A percentile compares a stretch with the other conserved stretches of the same genome.
phyloP scores from a whole-genome alignment of 805 yeast species.

The Hanseniaspora nectarophila region DNA sequence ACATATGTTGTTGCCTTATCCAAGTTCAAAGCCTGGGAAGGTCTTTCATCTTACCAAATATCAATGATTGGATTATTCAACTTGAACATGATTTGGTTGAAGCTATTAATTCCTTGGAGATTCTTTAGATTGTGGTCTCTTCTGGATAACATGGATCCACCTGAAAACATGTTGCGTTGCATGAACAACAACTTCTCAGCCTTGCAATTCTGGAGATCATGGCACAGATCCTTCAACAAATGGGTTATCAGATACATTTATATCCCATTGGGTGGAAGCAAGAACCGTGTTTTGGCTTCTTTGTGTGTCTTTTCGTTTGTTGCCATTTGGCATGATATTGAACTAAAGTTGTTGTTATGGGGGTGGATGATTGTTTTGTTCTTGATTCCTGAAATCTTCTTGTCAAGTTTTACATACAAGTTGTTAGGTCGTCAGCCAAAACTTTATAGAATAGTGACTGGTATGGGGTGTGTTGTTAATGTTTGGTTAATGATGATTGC shows the following conservation, averaged over 20 bases:
- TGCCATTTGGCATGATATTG: slow-evolving; percentile 97
- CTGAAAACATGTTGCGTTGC: slow-evolving; percentile 95
- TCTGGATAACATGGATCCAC: slow-evolving; percentile 87
- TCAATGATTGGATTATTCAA: slow-evolving; percentile 91
- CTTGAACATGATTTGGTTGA: slow-evolving; percentile 84
- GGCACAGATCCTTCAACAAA: slow-evolving; percentile 90
- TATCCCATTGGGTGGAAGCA: slow-evolving; percentile 80
- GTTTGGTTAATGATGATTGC: slow-evolving; percentile 99
- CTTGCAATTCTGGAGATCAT: slow-evolving; percentile 93
- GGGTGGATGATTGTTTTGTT: slow-evolving; percentile 89
- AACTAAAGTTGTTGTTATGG: slow-evolving; percentile 77
- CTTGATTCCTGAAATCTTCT: slow-evolving; percentile 70
- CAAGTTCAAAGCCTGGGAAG: slow-evolving; percentile 78
- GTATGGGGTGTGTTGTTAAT: slow-evolving; percentile 74
- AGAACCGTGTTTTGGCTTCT: slow-evolving; percentile 59
- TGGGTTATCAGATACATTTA: slow-evolving; percentile 86
- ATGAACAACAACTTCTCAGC: slow-evolving; percentile 91
- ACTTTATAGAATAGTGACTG: slow-evolving; percentile 77
- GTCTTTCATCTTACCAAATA: slow-evolving; percentile 80
- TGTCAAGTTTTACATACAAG: slow-evolving; percentile 35
- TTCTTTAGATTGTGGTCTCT: slow-evolving; percentile 85
- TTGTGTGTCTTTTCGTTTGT: slow-evolving; percentile 86
- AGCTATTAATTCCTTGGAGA: slow-evolving; percentile 90
- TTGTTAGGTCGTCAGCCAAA: slow-evolving; percentile 32
- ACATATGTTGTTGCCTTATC: slow-evolving; percentile 91